These are phyloP conservation scores for Botrytis cinerea DNA, from an alignment of 2,329 filamentous ascomycete genomes.

Conservation along the genomic window DNA sequence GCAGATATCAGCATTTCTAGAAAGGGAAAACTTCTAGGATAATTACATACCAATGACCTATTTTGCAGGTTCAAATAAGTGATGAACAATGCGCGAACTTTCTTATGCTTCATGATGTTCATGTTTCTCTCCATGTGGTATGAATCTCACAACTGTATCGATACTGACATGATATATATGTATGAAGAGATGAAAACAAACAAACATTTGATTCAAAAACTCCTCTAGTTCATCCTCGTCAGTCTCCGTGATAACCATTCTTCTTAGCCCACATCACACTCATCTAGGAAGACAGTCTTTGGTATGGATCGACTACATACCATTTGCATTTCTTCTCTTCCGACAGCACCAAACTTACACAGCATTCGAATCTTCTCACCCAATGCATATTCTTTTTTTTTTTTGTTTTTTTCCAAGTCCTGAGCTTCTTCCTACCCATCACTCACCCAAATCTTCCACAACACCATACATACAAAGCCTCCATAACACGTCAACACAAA, in stretches of 20 bases:
- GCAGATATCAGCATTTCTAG: not conserved
- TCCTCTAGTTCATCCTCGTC: not conserved
- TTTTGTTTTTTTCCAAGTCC: too few species aligned
- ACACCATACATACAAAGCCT: too few species aligned
- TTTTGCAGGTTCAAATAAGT: not conserved
- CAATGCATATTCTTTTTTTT: too few species aligned
- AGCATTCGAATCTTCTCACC: too few species aligned
- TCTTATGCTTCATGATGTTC: not conserved
- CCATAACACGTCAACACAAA: too few species aligned
- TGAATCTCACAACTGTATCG: not conserved
- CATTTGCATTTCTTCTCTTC: too few species aligned
- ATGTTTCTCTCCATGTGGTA: not conserved
- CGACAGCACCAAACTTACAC: too few species aligned
- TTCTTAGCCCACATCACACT: not conserved
- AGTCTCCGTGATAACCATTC: fast-evolving
- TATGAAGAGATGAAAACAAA: not conserved
- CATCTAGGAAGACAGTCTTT: not conserved
- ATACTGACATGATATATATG: not conserved
- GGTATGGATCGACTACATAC: too few species aligned
- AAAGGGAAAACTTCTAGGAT: not conserved
- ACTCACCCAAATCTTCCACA: too few species aligned
- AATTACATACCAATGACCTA: not conserved
- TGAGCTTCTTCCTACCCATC: too few species aligned
- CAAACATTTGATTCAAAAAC: too few species aligned
- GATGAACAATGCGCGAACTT: not conserved